A percentile compares a stretch with the other conserved stretches of the same genome.
These are phyloP conservation scores for Neurospora sp. DNA, from an alignment of 495 filamentous ascomycete genomes.

Conservation along the genomic window DNA sequence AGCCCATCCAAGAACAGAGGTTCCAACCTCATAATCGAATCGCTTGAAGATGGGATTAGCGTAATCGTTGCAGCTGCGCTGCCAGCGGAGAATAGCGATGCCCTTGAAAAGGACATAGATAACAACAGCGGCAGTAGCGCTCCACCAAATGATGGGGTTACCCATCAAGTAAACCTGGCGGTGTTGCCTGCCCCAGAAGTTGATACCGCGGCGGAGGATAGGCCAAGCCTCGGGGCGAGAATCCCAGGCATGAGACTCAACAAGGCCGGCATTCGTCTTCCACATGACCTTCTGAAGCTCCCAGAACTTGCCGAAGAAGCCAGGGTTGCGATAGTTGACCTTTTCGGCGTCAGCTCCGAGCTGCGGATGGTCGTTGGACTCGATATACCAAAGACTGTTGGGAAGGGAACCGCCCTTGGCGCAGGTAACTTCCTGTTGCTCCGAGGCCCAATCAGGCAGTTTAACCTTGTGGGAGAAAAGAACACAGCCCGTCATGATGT, in stretches of 20 bases:
- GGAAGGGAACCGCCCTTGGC: slow-evolving; percentile 86
- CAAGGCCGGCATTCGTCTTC: slow-evolving; percentile 92
- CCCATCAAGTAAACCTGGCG: slow-evolving; percentile 95
- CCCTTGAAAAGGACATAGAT: slow-evolving; percentile 78
- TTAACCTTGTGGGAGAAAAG: slow-evolving; percentile 98
- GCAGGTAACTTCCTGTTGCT: slow-evolving; percentile 97
- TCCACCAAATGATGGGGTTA: slow-evolving; percentile 94
- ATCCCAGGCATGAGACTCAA: slow-evolving; percentile 96
- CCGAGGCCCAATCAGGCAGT: slow-evolving; percentile 91
- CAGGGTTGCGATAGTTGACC: slow-evolving; percentile 90
- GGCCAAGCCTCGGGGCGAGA: slow-evolving; percentile 93
- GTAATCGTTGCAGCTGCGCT: slow-evolving; percentile 85
- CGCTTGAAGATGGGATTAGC: slow-evolving; percentile 71
- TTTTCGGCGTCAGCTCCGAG: slow-evolving; percentile 69
- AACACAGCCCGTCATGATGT: slow-evolving; percentile 93
- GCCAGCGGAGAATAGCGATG: slow-evolving; percentile 83
- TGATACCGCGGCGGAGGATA: slow-evolving; percentile 86
- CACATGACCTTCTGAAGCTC: slow-evolving; percentile 99
- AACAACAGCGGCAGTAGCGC: slow-evolving; percentile 67
- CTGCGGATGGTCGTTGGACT: slow-evolving; percentile 73
- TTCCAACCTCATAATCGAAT: slow-evolving; percentile 95
- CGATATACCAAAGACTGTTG: slow-evolving; percentile 95
- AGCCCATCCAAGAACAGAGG: slow-evolving; percentile 79
- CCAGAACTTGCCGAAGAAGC: slow-evolving; percentile 98
- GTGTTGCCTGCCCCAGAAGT: slow-evolving; percentile 95